Percentiles rank a stretch among this genome's conserved stretches.
phyloP scores from a whole-genome alignment of 345 rosid genomes.

The Populus ilicifolia region DNA sequence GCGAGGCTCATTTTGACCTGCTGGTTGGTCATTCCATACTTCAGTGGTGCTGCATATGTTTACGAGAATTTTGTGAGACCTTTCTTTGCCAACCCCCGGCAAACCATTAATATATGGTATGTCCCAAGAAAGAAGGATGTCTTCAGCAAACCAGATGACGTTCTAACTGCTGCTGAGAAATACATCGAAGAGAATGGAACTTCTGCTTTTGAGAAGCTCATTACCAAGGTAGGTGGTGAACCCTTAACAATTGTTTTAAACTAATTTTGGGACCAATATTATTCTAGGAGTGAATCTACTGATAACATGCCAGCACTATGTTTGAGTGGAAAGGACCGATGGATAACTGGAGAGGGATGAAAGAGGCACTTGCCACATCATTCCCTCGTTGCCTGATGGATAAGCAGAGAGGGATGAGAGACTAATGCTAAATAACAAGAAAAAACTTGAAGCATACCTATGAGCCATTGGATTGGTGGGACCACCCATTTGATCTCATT shows the following conservation, averaged over 20 bases:
- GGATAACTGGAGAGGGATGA: neutral
- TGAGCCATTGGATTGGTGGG: too few relatives aligned
- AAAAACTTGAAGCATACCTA: too few relatives aligned
- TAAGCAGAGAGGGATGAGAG: too few relatives aligned
- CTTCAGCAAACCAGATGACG: slow-evolving; percentile 60
- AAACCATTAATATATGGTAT: slow-evolving; percentile 85
- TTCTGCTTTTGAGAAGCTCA: slow-evolving; percentile 75
- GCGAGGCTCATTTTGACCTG: slow-evolving; percentile 77
- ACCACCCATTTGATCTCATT: too few relatives aligned
- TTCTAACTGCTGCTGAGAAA: slow-evolving; percentile 82
- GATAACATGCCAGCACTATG: too few relatives aligned
- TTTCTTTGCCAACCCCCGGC: slow-evolving; percentile 58
- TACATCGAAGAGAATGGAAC: slow-evolving; percentile 86
- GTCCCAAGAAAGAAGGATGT: slow-evolving; percentile 73
- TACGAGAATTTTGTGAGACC: slow-evolving; percentile 86
- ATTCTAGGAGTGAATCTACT: neutral
- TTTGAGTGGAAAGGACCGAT: too few relatives aligned
- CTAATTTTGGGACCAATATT: neutral
- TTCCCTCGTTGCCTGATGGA: too few relatives aligned
- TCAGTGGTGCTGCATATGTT: slow-evolving; percentile 92
- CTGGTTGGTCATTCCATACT: slow-evolving; percentile 93
- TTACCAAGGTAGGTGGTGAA: slow-evolving; percentile 49
- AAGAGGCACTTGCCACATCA: neutral
- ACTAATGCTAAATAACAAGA: too few relatives aligned
- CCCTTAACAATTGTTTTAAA: neutral